Evolutionary conservation across 2,329 filamentous ascomycete genomes (phyloP), one percentile per base, ranked within the genome.

Genomic region (Fusarium brachygibbosum): DNA sequence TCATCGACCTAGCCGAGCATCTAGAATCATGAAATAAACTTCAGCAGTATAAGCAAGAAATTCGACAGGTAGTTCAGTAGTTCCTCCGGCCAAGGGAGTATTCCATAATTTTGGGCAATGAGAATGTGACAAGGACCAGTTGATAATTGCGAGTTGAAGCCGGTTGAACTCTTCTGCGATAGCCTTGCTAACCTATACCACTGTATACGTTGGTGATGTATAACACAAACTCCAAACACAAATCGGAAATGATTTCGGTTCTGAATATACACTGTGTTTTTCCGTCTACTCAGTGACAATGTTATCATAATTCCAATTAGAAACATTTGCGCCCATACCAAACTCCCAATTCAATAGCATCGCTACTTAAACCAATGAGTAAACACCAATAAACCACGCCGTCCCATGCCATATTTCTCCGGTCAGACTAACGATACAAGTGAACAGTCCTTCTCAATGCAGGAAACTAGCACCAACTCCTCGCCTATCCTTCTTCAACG

Each of bases 401-500:
- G 29, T 40, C 13, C 58, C 45, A 74, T 72, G 68, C 69, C 42
- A 60, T 50, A 17, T 19, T 34, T 31, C 10, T 23, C 35, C 12
- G 6, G 7, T 8, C 14, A 32, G 32, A 57, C 19, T 31, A 21
- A 45, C 34, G 16, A 58, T 19, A 49, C 38, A 44, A 40, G 25
- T 29, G 19, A 38, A 29, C 13, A 34, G 23, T 41, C 19, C 45
- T 19, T 23, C 44, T 29, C 32, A 87, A 55, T 80, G 84, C 61
- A 89, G 76, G 70, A 90, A 90, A 73, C 88, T 90, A 55, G 88
- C 88, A 63, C 84, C 83, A 5, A 87, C 84, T 32, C 88, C 88
- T 64, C 89, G 87, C 60, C 86, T 85, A 51, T 93, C 88, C 75
- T 87, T 86, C 81, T 94, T 94, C 62, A 94, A 79, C 10, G 91